Base-by-base conservation (phyloP, 1,139 yeast genomes). In the Pichia sp. region DNA sequence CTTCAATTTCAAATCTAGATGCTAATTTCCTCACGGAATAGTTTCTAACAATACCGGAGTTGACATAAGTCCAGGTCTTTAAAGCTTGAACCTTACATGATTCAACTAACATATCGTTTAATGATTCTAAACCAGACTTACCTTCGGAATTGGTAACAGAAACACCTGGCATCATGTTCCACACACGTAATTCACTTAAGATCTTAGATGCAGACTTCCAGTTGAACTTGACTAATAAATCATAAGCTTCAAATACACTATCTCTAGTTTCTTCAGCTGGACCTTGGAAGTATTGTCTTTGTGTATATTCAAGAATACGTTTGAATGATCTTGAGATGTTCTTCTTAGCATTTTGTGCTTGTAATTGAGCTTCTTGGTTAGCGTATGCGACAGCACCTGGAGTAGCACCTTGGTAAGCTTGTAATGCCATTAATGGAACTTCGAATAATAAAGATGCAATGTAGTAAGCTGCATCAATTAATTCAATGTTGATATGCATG, bases 221-320 rank as follows among this genome's bases (percentile, higher is more conserved):
- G 65, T 93, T 89, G 58, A 98, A 97, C 59, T 78, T 80, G 66
- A 88, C 87, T 68, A 94, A 81, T 39, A 90, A 83, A 69, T 84
- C 84, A 39, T 98, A 94, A 45, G 98, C 96, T 67, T 88, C 91
- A 76, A 93, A 84, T 60, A 93, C 85, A 69, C 81, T 90, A 68
- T 93, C 99, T 65, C 95, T 85, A 45, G 95, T 87, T 68, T 93
- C 88, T 71, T 93, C 99, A 49, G 98, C 97, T 38, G 99, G 99
- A 34, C 99, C 99, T 56, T 91, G 89, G 75, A 93, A 93, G 53
- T 85, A 87, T 68, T 93, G 96, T 68, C 94, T 85, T 66, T 91
- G 96, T 64, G 88, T 91, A 73, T 86, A 87, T 65, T 93, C 99
- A 59, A 93, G 79, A 68, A 88, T 81, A 67, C 96, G 83, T 72